Percentiles rank a stretch among this genome's conserved stretches.
phyloP scores from a whole-genome alignment of 179 eudicot genomes.

The Monotropa hypopitys region DNA sequence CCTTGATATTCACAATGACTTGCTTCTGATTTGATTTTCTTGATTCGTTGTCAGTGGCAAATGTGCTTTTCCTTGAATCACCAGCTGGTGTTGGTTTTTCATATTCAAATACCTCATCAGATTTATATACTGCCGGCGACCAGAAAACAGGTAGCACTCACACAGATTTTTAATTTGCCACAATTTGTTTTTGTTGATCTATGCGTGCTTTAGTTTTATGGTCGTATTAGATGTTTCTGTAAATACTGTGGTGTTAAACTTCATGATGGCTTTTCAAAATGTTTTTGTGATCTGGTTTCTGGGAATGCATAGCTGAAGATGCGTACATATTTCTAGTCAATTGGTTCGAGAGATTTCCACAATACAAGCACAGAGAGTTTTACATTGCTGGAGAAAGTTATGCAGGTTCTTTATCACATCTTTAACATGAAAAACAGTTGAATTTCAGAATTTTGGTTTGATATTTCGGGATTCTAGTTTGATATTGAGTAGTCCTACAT shows the following conservation, averaged over 20 bases:
- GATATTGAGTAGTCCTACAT: slow-evolving; percentile 5
- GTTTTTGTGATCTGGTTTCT: neutral
- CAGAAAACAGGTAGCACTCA: slow-evolving; percentile 44
- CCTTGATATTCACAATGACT: neutral
- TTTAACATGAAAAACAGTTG: neutral
- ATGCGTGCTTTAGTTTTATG: neutral
- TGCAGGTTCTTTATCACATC: slow-evolving; percentile 41
- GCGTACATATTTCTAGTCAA: slow-evolving; percentile 59
- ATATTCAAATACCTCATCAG: slow-evolving; percentile 73
- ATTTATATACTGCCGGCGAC: slow-evolving; percentile 68
- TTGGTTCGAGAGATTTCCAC: slow-evolving; percentile 91
- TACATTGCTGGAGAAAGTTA: slow-evolving; percentile 96
- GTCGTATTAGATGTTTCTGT: neutral
- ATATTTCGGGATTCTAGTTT: neutral
- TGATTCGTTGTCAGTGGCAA: slow-evolving; percentile 51
- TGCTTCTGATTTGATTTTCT: slow-evolving; percentile 6
- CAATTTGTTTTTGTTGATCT: neutral
- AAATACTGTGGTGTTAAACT: neutral
- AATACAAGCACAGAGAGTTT: slow-evolving; percentile 77
- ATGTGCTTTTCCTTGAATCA: slow-evolving; percentile 87
- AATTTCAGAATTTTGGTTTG: neutral
- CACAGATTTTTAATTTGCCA: neutral
- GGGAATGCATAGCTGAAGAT: slow-evolving; percentile 57
- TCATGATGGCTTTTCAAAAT: neutral
- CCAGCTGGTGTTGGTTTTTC: slow-evolving; percentile 97